A percentile compares a stretch with the other conserved stretches of the same genome.
Evolutionary conservation across 257 asterid species (phyloP).

Genomic region (Ligustrum vulgare): DNA sequence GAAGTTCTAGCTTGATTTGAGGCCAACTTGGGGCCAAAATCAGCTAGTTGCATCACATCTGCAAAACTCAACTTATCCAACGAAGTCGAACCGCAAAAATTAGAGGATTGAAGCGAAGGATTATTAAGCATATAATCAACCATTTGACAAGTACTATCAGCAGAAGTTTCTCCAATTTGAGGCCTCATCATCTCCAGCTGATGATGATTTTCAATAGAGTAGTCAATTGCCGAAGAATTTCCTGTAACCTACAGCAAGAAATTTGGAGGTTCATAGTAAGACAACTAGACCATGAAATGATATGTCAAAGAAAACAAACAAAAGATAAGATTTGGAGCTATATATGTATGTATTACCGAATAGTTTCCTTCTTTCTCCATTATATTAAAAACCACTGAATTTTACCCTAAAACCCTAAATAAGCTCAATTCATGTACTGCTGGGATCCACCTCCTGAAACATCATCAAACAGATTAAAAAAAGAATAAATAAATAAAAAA

Average conservation of each 20-base stretch:
- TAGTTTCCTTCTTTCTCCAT: constrained; percentile 74
- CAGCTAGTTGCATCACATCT: constrained; percentile 91
- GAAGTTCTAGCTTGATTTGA: constrained; percentile 44
- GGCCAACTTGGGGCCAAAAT: constrained; percentile 69
- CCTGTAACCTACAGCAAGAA: constrained; percentile 53
- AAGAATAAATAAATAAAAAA: background rate
- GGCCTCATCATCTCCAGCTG: constrained; percentile 26
- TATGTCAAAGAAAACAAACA: constrained; percentile 12
- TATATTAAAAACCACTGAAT: constrained; percentile 9
- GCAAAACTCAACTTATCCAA: constrained; percentile 80
- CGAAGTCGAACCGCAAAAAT: constrained; percentile 46
- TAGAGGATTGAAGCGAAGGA: constrained; percentile 32
- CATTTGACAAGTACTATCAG: constrained; percentile 38
- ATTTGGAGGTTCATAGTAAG: constrained; percentile 29
- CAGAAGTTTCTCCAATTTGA: constrained; percentile 37
- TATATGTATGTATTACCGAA: constrained; percentile 37
- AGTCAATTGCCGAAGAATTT: constrained; percentile 38
- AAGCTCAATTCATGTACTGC: constrained; percentile 32
- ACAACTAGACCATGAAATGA: constrained; percentile 38
- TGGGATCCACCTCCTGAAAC: constrained; percentile 45
- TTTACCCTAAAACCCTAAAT: constrained; percentile 29
- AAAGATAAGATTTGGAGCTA: constrained; percentile 9
- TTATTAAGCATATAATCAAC: constrained; percentile 66
- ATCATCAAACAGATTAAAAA: background rate
- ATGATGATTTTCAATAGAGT: constrained; percentile 36